These are phyloP conservation scores for Taiwanofungus camphoratus DNA, from an alignment of 1,284 basidiomycete species.

Conservation along the genomic window DNA sequence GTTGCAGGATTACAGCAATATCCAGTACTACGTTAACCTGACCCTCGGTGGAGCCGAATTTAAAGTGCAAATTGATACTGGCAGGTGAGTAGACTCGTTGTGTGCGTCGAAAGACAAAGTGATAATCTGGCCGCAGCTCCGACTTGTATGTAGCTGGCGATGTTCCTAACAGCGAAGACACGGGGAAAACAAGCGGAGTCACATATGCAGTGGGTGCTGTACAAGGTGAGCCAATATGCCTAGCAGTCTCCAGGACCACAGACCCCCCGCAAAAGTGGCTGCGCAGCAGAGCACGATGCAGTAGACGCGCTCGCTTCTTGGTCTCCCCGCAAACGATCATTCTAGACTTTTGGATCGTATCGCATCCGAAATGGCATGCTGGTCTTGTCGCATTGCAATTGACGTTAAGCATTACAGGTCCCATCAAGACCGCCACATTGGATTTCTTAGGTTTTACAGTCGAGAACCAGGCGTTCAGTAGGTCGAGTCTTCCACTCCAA, in stretches of 20 bases:
- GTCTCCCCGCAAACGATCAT: no score
- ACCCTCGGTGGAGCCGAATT: conserved; percentile 42
- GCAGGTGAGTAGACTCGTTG: conserved; percentile 39
- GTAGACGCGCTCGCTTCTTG: not conserved
- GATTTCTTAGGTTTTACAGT: conserved; percentile 49
- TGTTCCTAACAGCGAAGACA: conserved; percentile 35
- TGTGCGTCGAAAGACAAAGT: not conserved
- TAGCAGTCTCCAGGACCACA: no score
- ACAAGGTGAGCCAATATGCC: conserved; percentile 29
- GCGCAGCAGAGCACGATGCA: not conserved
- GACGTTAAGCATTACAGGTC: conserved; percentile 27
- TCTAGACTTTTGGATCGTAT: no score
- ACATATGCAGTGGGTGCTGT: conserved; percentile 45
- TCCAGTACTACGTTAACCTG: conserved; percentile 45
- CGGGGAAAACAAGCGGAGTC: conserved; percentile 35
- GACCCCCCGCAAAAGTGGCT: no score
- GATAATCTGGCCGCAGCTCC: conserved; percentile 29
- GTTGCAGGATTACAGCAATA: conserved; percentile 24
- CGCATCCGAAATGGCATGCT: no score
- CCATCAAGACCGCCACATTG: conserved; percentile 43
- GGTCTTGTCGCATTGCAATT: no score
- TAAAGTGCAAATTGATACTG: conserved; percentile 56
- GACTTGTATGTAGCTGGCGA: conserved; percentile 53
- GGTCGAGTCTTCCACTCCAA: conserved; percentile 17
- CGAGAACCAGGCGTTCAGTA: conserved; percentile 53